Evolutionary conservation across 2,329 filamentous ascomycete genomes (phyloP).

Genomic region (Teratosphaeria epicoccoides): DNA sequence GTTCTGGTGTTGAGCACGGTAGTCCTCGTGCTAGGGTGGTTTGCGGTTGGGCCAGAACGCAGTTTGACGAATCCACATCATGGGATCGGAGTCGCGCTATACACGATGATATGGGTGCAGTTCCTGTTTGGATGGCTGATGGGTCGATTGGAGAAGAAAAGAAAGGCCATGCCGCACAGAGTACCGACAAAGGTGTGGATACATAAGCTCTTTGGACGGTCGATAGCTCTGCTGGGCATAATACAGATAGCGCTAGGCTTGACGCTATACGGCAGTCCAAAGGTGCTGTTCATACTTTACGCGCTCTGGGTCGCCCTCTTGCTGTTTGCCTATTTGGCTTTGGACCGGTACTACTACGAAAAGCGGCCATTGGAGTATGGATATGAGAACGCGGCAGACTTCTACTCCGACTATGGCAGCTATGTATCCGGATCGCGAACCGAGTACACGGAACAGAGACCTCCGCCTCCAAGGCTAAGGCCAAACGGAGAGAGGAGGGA

Average conservation of each 20-base stretch:
- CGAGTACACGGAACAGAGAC: conserved; percentile 35
- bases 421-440: conserved; percentile 46
- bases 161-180: conserved; percentile 39
- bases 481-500: conserved; percentile 7
- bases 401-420: conserved; percentile 47
- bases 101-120: conserved; percentile 61
- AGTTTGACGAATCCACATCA: conserved; percentile 75
- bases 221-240: conserved; percentile 69
- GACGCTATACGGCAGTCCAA: conserved; percentile 83
- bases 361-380: conserved; percentile 33
- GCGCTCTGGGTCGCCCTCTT: conserved; percentile 66
- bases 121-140: conserved; percentile 59
- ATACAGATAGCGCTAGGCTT: conserved; percentile 80
- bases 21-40: conserved; percentile 63
- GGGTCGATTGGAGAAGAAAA: conserved; percentile 37
- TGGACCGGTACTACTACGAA: conserved; percentile 55
- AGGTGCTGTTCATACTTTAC: conserved; percentile 74
- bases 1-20: conserved; percentile 58
- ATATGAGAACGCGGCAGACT: conserved; percentile 3
- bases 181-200: conserved; percentile 48
- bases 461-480: conserved; percentile 14
- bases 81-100: conserved; percentile 71
- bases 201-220: conserved; percentile 79
- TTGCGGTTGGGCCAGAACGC: conserved; percentile 63
- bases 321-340: conserved; percentile 64